phyloP scores from a whole-genome alignment of 1,284 basidiomycete genomes.

The Xanthoconium separans region DNA sequence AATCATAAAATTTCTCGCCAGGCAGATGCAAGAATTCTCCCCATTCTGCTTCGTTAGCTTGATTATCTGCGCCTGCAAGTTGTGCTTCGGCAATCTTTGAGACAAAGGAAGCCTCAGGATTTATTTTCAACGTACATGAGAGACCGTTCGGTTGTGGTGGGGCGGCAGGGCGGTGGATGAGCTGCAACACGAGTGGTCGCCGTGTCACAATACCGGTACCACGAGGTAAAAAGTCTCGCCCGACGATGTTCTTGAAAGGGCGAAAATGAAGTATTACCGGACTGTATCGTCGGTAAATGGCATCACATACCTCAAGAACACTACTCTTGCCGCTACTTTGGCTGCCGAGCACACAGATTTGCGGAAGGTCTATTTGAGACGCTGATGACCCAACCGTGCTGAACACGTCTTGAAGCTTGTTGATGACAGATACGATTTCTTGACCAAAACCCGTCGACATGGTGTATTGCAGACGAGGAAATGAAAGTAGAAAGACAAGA shows the following conservation, averaged over 20 bases:
- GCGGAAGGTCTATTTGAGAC: slow-evolving; percentile 78
- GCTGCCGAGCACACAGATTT: slow-evolving; percentile 84
- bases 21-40: slow-evolving; percentile 97
- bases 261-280: slow-evolving; percentile 1
- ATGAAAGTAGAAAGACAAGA: slow-evolving; percentile 16
- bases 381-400: slow-evolving; percentile 75
- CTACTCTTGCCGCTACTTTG: slow-evolving; percentile 89
- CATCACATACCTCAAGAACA: slow-evolving; percentile 68
- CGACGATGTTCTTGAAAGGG: slow-evolving; percentile 84
- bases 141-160: slow-evolving; percentile 48
- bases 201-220: slow-evolving; percentile 98
- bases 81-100: slow-evolving; percentile 34
- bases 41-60: slow-evolving; percentile 92
- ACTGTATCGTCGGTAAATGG: slow-evolving; percentile 3
- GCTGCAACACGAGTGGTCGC: slow-evolving; percentile 91
- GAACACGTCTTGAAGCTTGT: slow-evolving; percentile 87
- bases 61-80: slow-evolving; percentile 56
- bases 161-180: slow-evolving; percentile 79
- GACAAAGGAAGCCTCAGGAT: slow-evolving; percentile 3
- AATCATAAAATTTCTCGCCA: slow-evolving; percentile 97
- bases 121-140: slow-evolving; percentile 31
- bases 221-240: slow-evolving; percentile 94
- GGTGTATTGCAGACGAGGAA: slow-evolving; percentile 10
- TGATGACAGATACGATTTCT: slow-evolving; percentile 75
- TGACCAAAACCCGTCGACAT: slow-evolving; percentile 71